Evolutionary conservation across 2,329 filamentous ascomycete genomes (phyloP).

Genomic region (Periconia sp.): DNA sequence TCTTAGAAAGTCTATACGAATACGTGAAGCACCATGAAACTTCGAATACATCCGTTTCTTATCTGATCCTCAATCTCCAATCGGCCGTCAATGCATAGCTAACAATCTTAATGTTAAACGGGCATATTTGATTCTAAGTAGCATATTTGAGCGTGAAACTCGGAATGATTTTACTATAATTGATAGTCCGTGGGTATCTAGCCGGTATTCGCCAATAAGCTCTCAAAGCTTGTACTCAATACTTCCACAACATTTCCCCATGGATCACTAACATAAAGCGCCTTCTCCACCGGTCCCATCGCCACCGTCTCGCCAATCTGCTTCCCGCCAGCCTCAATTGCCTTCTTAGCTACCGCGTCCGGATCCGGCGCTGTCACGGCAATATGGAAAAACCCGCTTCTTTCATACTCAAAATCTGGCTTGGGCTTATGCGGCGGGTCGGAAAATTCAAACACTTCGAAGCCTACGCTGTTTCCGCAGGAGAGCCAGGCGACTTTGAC

Average conservation of each 20-base stretch:
- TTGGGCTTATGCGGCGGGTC: slow-evolving; percentile 19
- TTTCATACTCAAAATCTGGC: slow-evolving; percentile 28
- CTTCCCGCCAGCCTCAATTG: slow-evolving; percentile 32
- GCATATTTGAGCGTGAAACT: no score
- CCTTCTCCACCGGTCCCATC: slow-evolving; percentile 20
- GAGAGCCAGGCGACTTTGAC: slow-evolving; percentile 37
- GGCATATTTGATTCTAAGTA: no score
- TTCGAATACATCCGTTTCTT: no score
- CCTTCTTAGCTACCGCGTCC: slow-evolving; percentile 31
- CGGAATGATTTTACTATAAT: no score
- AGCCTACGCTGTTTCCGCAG: slow-evolving; percentile 40
- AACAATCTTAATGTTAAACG: no score
- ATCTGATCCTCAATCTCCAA: no score
- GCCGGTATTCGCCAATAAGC: slow-evolving; percentile 26
- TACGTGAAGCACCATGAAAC: no score
- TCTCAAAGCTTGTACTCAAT: slow-evolving; percentile 25
- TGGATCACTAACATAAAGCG: slow-evolving; percentile 32
- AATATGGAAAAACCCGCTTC: slow-evolving; percentile 44
- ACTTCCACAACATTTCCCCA: slow-evolving; percentile 39
- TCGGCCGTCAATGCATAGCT: no score
- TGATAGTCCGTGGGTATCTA: no score
- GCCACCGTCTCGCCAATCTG: slow-evolving; percentile 34
- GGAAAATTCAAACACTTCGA: slow-evolving; percentile 44
- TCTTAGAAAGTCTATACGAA: no score
- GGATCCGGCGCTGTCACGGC: slow-evolving; percentile 39